Conservation (phyloP, 768 basidiomycete species). For the Termitomyces bulborhizus region DNA sequence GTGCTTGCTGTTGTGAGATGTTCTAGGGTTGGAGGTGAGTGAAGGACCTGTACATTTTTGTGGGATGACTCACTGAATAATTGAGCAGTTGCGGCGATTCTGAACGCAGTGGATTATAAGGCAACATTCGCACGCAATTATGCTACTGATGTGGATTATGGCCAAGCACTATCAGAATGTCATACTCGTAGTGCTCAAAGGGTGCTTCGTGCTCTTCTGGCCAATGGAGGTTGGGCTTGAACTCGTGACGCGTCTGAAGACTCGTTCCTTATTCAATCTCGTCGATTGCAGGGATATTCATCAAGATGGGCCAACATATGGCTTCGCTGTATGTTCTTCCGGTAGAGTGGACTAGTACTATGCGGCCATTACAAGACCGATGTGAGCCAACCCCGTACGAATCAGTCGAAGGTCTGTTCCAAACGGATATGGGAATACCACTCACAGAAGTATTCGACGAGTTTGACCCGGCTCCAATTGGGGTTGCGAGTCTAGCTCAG, state of each 20-base stretch:
- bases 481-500: conserved; percentile 94
- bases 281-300: conserved; percentile 57
- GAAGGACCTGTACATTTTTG: conserved; percentile 9
- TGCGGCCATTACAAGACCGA: conserved; percentile 75
- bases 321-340: conserved; percentile 51
- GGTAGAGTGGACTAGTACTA: conserved; percentile 45
- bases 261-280: conserved; percentile 1
- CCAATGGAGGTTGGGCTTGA: conserved; percentile 66
- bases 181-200: conserved; percentile 79
- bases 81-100: conserved; percentile 50
- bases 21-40: conserved; percentile 66
- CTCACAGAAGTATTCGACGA: conserved; percentile 76
- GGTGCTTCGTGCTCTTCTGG: conserved; percentile 76
- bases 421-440: conserved; percentile 68
- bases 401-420: conserved; percentile 69
- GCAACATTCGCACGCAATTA: conserved; percentile 51
- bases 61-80: conserved; percentile 16
- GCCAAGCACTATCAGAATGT: conserved; percentile 63
- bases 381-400: conserved; percentile 86
- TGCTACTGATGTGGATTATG: conserved; percentile 40
- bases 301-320: conserved; percentile 90
- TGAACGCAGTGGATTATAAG: conserved; percentile 70
- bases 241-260: conserved; percentile 5
- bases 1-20: conserved; percentile 73
- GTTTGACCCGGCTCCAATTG: conserved; percentile 85